A percentile compares a stretch with the other conserved stretches of the same genome.
Conservation (phyloP, 805 yeast genomes). For the Kazachstania africana region DNA sequence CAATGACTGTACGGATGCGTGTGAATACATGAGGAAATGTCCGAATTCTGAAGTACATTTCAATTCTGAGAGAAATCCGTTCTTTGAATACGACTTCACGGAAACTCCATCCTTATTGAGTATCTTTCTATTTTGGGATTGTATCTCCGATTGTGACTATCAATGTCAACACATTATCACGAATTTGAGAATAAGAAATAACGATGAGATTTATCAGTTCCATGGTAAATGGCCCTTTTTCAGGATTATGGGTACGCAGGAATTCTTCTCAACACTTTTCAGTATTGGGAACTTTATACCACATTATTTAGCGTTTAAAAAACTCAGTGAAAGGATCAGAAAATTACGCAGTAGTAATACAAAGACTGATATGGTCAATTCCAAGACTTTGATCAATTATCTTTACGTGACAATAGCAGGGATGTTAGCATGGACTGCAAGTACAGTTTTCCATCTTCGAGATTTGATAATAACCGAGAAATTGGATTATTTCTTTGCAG, state of each 20-base stretch:
- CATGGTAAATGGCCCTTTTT: constrained; percentile 97
- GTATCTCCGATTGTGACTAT: constrained; percentile 78
- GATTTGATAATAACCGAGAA: constrained; percentile 73
- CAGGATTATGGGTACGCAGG: constrained; percentile 73
- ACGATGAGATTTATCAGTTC: constrained; percentile 63
- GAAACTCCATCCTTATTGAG: constrained; percentile 27
- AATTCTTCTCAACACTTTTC: constrained; percentile 67
- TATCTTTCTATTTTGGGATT: constrained; percentile 54
- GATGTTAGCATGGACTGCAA: constrained; percentile 79
- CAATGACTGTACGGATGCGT: constrained; percentile 41
- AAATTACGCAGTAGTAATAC: constrained; percentile 3
- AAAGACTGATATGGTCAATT: constrained; percentile 1
- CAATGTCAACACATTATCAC: constrained; percentile 80
- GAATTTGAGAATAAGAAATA: constrained; percentile 31
- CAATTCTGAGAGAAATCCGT: constrained; percentile 18
- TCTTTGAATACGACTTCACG: constrained; percentile 12
- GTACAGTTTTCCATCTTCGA: constrained; percentile 78
- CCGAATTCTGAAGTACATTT: constrained; percentile 9
- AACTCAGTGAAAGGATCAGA: constrained; percentile 18
- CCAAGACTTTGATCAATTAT: constrained; percentile 14
- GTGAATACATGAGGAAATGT: constrained; percentile 27
- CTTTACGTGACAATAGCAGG: constrained; percentile 44
- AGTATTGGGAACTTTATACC: constrained; percentile 62
- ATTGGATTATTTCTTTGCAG: constrained; percentile 87
- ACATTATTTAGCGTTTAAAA: constrained; percentile 39